These are phyloP conservation scores for Malus hybrid DNA, from an alignment of 331 rosid genomes.

Conservation along the genomic window DNA sequence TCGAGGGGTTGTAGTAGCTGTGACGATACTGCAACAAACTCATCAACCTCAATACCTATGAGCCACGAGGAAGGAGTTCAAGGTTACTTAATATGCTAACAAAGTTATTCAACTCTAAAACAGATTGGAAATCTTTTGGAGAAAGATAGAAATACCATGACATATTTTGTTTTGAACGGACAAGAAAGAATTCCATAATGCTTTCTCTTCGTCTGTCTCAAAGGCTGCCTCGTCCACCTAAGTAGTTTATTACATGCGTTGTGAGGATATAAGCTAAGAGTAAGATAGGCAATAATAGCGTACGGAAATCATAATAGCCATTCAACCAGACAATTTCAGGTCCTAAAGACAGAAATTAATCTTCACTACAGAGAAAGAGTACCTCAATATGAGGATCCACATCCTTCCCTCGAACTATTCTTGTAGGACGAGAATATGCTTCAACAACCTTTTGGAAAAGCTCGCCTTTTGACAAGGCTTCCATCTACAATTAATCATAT, in stretches of 20 bases:
- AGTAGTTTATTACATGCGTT: conserved; percentile 8
- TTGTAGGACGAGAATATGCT: conserved; percentile 93
- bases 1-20: conserved; percentile 79
- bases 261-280: background rate
- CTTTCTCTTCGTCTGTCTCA: conserved; percentile 70
- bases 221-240: conserved; percentile 78
- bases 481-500: conserved; percentile 58
- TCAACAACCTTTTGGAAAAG: conserved; percentile 76
- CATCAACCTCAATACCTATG: conserved; percentile 61
- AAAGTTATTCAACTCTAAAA: background rate
- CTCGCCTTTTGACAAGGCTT: conserved; percentile 55
- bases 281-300: background rate
- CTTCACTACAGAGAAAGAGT: background rate
- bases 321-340: background rate
- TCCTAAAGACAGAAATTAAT: background rate
- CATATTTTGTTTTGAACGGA: conserved; percentile 40
- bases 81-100: background rate
- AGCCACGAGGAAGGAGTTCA: background rate
- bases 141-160: conserved; percentile 42
- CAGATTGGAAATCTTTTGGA: background rate
- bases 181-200: conserved; percentile 65
- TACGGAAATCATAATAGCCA: background rate
- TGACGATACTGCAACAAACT: conserved; percentile 59
- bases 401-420: conserved; percentile 92
- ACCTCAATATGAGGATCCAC: conserved; percentile 50